These are phyloP conservation scores for Candida hispaniensis DNA, from an alignment of 805 yeast genomes.

Conservation along the genomic window DNA sequence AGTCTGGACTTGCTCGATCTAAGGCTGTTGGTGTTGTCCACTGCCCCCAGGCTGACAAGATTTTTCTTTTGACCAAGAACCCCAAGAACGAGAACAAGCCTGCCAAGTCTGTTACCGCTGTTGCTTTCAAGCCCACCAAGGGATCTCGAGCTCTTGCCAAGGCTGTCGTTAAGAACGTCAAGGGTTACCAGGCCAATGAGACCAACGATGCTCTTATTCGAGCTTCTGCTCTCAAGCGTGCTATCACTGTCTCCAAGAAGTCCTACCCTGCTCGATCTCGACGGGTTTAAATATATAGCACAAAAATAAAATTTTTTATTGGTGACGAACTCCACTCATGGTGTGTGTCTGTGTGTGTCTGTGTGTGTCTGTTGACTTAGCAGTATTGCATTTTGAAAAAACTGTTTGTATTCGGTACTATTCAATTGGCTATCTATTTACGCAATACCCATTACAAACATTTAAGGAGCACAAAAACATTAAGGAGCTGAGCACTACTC, in stretches of 20 bases:
- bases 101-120: constrained; percentile 32
- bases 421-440: too few relatives aligned
- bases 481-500: too few relatives aligned
- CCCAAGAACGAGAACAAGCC: constrained; percentile 40
- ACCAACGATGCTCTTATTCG: constrained; percentile 40
- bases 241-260: constrained; percentile 33
- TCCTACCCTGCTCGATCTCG: constrained; percentile 24
- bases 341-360: too few relatives aligned
- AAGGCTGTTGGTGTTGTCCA: constrained; percentile 39
- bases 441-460: too few relatives aligned
- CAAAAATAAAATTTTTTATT: constrained; percentile 3
- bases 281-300: constrained; percentile 3
- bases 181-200: constrained; percentile 41
- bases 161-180: constrained; percentile 37
- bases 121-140: constrained; percentile 36
- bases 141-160: constrained; percentile 36
- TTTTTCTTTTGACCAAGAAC: constrained; percentile 36
- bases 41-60: constrained; percentile 30
- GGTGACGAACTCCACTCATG: background rate
- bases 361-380: too few relatives aligned
- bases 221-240: constrained; percentile 37
- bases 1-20: constrained; percentile 40
- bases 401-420: too few relatives aligned
- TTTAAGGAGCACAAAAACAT: too few relatives aligned
- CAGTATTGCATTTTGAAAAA: too few relatives aligned